phyloP scores from a whole-genome alignment of 2,329 filamentous ascomycete species.

The Lachnum nothofagi region DNA sequence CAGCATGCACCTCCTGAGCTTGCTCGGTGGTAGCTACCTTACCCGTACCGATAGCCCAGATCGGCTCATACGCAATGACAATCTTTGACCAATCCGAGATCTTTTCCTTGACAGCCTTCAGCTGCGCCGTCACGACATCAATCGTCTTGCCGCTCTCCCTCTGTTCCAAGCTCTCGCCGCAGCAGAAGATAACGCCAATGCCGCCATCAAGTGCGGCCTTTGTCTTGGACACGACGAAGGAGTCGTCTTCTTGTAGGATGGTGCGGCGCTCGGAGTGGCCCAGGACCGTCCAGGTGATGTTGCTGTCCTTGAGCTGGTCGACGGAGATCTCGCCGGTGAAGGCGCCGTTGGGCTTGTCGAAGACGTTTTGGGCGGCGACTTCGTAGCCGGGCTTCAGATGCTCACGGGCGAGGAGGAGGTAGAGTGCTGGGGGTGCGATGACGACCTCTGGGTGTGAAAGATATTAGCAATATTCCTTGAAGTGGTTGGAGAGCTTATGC shows the following conservation, averaged over 20 bases:
- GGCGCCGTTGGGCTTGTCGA: slow-evolving; percentile 91
- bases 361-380: slow-evolving; percentile 95
- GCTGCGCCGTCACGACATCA: slow-evolving; percentile 77
- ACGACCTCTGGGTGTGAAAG: slow-evolving; percentile 68
- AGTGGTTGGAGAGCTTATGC: not conserved
- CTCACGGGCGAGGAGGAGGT: slow-evolving; percentile 82
- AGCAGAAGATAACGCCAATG: slow-evolving; percentile 90
- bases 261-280: slow-evolving; percentile 95
- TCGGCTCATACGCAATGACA: slow-evolving; percentile 96
- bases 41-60: slow-evolving; percentile 94
- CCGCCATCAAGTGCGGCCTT: slow-evolving; percentile 86
- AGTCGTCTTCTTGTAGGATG: slow-evolving; percentile 79
- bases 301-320: slow-evolving; percentile 81
- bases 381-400: slow-evolving; percentile 70
- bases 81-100: slow-evolving; percentile 86
- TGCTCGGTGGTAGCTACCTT: slow-evolving; percentile 85
- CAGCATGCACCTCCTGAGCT: slow-evolving; percentile 89
- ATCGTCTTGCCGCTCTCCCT: slow-evolving; percentile 82
- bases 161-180: slow-evolving; percentile 91
- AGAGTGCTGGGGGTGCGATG: slow-evolving; percentile 83
- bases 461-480: slow-evolving; percentile 1
- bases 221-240: slow-evolving; percentile 86
- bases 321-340: slow-evolving; percentile 97
- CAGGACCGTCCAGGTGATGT: slow-evolving; percentile 83
- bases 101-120: slow-evolving; percentile 74